Conservation (phyloP, 1,284 basidiomycete species). For the Uromyces viciae-fabae region DNA sequence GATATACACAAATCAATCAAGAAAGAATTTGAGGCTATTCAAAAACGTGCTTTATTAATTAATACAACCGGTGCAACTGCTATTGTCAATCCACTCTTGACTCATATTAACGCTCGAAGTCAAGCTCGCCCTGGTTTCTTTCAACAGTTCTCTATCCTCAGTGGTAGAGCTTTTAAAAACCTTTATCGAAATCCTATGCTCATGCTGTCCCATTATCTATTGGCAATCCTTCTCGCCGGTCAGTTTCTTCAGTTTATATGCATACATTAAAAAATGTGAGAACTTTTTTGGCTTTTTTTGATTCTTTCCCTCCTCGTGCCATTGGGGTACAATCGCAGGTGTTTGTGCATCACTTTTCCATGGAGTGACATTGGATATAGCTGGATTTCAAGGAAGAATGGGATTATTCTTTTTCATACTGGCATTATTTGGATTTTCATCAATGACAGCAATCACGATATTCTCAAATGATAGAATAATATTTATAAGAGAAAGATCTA, state of each 20-base stretch:
- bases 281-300: constrained; percentile 64
- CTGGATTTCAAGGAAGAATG: constrained; percentile 81
- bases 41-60: constrained; percentile 50
- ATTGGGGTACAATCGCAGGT: constrained; percentile 51
- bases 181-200: constrained; percentile 80
- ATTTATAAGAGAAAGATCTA: constrained; percentile 92
- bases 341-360: constrained; percentile 46
- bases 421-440: constrained; percentile 91
- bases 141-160: constrained; percentile 87
- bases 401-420: constrained; percentile 96
- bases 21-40: constrained; percentile 63
- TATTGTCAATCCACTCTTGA: constrained; percentile 6
- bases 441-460: constrained; percentile 80
- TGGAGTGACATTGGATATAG: constrained; percentile 64
- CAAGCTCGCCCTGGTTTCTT: constrained; percentile 68
- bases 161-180: constrained; percentile 97
- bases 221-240: constrained; percentile 77
- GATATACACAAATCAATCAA: constrained; percentile 65
- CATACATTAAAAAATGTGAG: not conserved
- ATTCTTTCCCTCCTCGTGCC: constrained; percentile 73
- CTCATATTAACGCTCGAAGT: constrained; percentile 40
- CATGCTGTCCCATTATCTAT: constrained; percentile 81
- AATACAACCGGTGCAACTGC: not conserved
- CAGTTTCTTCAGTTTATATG: constrained; percentile 53
- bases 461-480: constrained; percentile 90